phyloP scores from a whole-genome alignment of 192 early-diverging fungal genomes.

The Phlyctochytrium arcticum region DNA sequence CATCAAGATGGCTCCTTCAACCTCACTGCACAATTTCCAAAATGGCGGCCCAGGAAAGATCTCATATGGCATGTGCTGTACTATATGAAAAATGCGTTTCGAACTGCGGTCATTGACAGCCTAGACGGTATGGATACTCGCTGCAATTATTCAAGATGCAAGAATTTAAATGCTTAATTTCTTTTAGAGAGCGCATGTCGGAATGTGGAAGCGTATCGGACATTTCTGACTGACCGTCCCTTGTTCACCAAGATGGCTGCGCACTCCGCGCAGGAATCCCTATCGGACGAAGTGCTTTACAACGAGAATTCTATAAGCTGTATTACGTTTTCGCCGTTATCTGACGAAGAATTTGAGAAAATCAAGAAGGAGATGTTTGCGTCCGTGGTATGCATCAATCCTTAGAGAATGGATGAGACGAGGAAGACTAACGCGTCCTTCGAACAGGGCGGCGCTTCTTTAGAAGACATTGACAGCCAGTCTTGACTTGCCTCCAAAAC shows the following conservation, averaged over 20 bases:
- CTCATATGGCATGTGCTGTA: conserved; percentile 81
- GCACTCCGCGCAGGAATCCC: conserved; percentile 71
- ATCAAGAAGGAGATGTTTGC: conserved; percentile 41
- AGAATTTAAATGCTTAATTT: too few species aligned
- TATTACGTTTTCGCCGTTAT: conserved; percentile 54
- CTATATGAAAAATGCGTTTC: conserved; percentile 83
- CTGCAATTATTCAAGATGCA: not conserved
- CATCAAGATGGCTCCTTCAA: conserved; percentile 60
- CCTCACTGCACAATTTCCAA: conserved; percentile 72
- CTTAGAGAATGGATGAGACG: too few species aligned
- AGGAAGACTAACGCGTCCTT: too few species aligned
- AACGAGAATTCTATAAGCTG: conserved; percentile 51
- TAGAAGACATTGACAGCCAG: too few species aligned
- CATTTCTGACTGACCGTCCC: conserved; percentile 57
- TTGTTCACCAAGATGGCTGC: conserved; percentile 65
- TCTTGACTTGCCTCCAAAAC: too few species aligned
- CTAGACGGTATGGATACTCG: conserved; percentile 41
- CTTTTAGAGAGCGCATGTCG: conserved; percentile 50
- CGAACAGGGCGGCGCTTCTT: too few species aligned
- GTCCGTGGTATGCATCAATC: too few species aligned
- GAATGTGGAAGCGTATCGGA: conserved; percentile 61
- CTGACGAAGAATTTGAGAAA: conserved; percentile 54
- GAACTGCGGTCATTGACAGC: conserved; percentile 66
- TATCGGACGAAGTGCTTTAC: conserved; percentile 58
- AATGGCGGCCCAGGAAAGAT: conserved; percentile 78